These are phyloP conservation scores for Colletotrichum neosansevieriae DNA, from an alignment of 2,329 filamentous ascomycete genomes.

Conservation along the genomic window DNA sequence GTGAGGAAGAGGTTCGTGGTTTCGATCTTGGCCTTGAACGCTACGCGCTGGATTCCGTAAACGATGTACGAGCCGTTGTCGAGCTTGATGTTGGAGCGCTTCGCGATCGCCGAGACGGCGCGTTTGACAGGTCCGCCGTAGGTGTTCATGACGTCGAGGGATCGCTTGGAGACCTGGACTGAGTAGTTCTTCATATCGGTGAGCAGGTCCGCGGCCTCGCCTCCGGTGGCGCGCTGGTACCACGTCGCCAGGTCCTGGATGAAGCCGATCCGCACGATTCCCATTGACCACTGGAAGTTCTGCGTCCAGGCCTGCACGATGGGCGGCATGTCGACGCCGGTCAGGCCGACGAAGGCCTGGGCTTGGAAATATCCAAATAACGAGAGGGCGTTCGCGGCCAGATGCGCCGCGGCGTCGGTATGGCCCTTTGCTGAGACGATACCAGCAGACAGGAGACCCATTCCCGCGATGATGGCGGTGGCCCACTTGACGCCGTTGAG, in stretches of 20 bases:
- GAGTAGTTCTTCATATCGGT: slow-evolving; percentile 80
- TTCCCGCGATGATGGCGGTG: slow-evolving; percentile 86
- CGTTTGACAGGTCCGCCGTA: slow-evolving; percentile 59
- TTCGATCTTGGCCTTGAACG: slow-evolving; percentile 88
- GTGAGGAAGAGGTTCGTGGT: slow-evolving; percentile 94
- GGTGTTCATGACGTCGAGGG: slow-evolving; percentile 51
- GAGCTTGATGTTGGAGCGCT: slow-evolving; percentile 67
- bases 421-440: slow-evolving; percentile 91
- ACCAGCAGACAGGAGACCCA: slow-evolving; percentile 86
- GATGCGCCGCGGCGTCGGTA: slow-evolving; percentile 93
- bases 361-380: slow-evolving; percentile 95
- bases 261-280: slow-evolving; percentile 87
- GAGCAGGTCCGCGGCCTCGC: slow-evolving; percentile 82
- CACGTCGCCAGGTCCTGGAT: slow-evolving; percentile 91
- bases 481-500: slow-evolving; percentile 90
- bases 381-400: slow-evolving; percentile 91
- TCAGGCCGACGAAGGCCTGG: slow-evolving; percentile 91
- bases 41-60: slow-evolving; percentile 88
- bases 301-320: slow-evolving; percentile 95
- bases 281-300: slow-evolving; percentile 99
- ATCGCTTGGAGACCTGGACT: slow-evolving; percentile 81
- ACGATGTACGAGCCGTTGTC: slow-evolving; percentile 71
- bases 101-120: slow-evolving; percentile 57
- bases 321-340: slow-evolving; percentile 83
- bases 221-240: slow-evolving; percentile 95